Base-by-base conservation (phyloP, 2,329 filamentous ascomycete species). In the Claviceps purpurea region DNA sequence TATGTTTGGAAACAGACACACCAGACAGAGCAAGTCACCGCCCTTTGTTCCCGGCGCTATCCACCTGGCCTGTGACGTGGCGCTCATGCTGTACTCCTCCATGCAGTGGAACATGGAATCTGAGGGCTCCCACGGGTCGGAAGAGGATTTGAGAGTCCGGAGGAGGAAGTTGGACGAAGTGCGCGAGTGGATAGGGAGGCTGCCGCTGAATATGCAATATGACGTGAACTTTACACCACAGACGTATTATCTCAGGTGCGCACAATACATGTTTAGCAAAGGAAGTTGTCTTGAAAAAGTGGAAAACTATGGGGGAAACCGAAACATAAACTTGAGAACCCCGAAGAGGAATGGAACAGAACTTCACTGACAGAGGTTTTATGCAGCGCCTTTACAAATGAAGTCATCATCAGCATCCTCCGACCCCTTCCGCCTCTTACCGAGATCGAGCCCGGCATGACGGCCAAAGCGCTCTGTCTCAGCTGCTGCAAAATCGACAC, bases 151-250 rank as follows among this genome's bases (percentile, higher is more conserved):
- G 18, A 37, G 30, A 11, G 22, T 49, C 20, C 54, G 52, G 26
- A 47, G 52, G 14, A 4, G 40, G 14, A 47, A 54, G 11, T 39
- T 54, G 16, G 8, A 14, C 5, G 20, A 51, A 26, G 42, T 56
- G 11, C 41, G 52, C 6, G 20, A 45, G 5, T 58, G 55, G 56
- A 53, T 44, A 24, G 46, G 20, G 6, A 38, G n/a, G 5, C 39
- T 56, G 24, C 56, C 56, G 6, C 43, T 44, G 2, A 49, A 51
- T 37, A 50, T 58, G 55, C 47, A 43, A 8, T 48, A 52, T 11
- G 55, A 56, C n/a, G 37, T 45, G n/a, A 58, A 58, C 26, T 50
- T 54, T 38, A 55, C 55, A 2, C 55, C 53, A 1, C 56, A 58
- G 50, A 56, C 56, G 3, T 54, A 49, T 34, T 53, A 50, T 44